Evolutionary conservation across 805 yeast genomes (phyloP), one percentile per base, ranked within the genome.

Genomic region (Candida vaughaniae): DNA sequence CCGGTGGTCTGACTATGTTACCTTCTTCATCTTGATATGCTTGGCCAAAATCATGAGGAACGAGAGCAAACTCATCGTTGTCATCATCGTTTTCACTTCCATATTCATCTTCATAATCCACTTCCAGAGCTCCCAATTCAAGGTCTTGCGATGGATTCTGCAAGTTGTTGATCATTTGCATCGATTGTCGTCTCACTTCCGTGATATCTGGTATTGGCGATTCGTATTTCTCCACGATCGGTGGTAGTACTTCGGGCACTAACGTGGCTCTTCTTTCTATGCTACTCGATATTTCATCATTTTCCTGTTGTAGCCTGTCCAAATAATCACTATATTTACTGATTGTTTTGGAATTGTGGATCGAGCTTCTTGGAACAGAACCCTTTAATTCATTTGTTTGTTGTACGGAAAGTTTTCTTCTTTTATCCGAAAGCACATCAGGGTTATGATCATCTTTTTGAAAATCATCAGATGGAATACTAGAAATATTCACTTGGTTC

Each of bases 1-100:
- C 65, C 5, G 73, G 72, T 0, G 74, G 74, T 31, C 74, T 52
- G 3, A 62, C 66, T 33, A 64, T 43, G 29, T 64, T 59, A 8
- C 73, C 73, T 1, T 59, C 53, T 5, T 51, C 57, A 39, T 69
- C 72, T 9, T 52, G 46, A 41, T 67, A 66, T 17, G 57, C 38
- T 4, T 66, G 61, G 2, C 66, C 62, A 42, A 54, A 57, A 22
- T 60, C 66, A 25, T 56, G 60, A 27, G 60, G 64, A n/a, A 56
- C 28, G 7, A 32, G 3, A 7, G 15, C 18, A 9, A 25, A 29
- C 16, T 34, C 42, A 26, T 25, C 27, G 25, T 39, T 35, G 10
- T 16, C 25, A 9, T n/a, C 34, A 6, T 29, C 29, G 4, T 35
- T 29, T 11, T 6, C 16, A 30, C 25, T 30, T 20, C 10, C 23